phyloP scores from a whole-genome alignment of 164 flowering plant genomes.

The Aristolochia contorta region DNA sequence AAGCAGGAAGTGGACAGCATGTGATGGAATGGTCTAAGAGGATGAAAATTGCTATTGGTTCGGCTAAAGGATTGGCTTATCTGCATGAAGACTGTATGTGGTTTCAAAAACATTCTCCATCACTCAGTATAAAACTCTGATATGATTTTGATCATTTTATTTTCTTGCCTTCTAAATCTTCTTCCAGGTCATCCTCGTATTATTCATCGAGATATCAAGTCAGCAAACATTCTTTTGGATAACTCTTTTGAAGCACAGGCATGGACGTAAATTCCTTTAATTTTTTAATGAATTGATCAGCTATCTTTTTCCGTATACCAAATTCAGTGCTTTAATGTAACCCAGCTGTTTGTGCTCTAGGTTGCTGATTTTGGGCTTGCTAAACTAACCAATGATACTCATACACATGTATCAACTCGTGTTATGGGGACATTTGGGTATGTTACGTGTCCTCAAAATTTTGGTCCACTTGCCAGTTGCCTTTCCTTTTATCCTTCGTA shows the following conservation, averaged over 20 bases:
- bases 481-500: not conserved
- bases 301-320: not conserved
- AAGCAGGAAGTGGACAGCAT: slow-evolving; percentile 39
- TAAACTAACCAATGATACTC: slow-evolving; percentile 37
- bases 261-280: slow-evolving; percentile 3
- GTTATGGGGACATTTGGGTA: slow-evolving; percentile 90
- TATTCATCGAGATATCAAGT: slow-evolving; percentile 77
- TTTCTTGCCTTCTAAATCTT: not conserved
- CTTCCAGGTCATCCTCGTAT: slow-evolving; percentile 69
- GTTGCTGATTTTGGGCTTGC: slow-evolving; percentile 87
- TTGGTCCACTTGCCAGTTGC: not conserved
- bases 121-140: not conserved
- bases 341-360: slow-evolving; percentile 18
- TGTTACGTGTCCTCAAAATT: slow-evolving; percentile 7
- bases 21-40: slow-evolving; percentile 64
- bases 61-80: slow-evolving; percentile 79
- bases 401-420: slow-evolving; percentile 65
- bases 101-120: not conserved
- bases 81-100: slow-evolving; percentile 78
- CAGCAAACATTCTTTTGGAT: slow-evolving; percentile 69
- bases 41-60: slow-evolving; percentile 53
- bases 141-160: not conserved
- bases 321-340: not conserved
- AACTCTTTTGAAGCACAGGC: slow-evolving; percentile 64
- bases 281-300: not conserved